These are phyloP conservation scores for Aspergillus baeticus DNA, from an alignment of 495 filamentous ascomycete genomes.

Conservation along the genomic window DNA sequence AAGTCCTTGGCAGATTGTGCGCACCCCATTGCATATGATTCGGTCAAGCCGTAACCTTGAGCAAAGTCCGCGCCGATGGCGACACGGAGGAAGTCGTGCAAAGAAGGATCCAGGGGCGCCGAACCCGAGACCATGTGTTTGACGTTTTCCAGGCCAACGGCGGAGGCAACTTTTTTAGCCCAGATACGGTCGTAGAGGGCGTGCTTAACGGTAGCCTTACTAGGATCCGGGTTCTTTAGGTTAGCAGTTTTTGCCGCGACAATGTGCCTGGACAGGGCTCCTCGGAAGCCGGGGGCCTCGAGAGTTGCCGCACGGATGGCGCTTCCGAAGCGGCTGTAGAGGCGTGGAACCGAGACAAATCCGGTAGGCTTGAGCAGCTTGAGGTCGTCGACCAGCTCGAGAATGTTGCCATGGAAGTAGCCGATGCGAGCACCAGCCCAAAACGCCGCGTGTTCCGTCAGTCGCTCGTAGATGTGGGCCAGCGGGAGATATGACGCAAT, in stretches of 20 bases:
- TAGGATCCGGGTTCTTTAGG: conserved; percentile 65
- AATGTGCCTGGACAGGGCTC: conserved; percentile 75
- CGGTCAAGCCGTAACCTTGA: conserved; percentile 94
- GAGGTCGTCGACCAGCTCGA: conserved; percentile 85
- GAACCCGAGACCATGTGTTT: conserved; percentile 81
- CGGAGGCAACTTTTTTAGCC: conserved; percentile 81
- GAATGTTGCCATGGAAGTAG: conserved; percentile 92
- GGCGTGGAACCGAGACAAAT: conserved; percentile 86
- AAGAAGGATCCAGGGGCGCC: conserved; percentile 82
- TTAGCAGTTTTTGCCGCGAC: conserved; percentile 77
- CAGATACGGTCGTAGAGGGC: conserved; percentile 89
- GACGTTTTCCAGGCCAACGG: conserved; percentile 73
- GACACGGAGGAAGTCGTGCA: conserved; percentile 86
- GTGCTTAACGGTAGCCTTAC: conserved; percentile 77
- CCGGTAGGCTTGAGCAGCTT: conserved; percentile 80
- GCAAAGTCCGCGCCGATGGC: conserved; percentile 75
- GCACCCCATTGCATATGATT: conserved; percentile 80
- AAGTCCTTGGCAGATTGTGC: conserved; percentile 70
- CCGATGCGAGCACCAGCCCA: conserved; percentile 76
- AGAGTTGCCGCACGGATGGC: conserved; percentile 77
- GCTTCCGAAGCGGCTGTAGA: conserved; percentile 88
- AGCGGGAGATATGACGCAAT: conserved; percentile 87
- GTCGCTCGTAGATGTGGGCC: conserved; percentile 89
- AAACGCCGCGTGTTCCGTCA: conserved; percentile 74
- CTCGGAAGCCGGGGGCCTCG: conserved; percentile 76